Conservation (phyloP, 2,329 filamentous ascomycete genomes). For the Microsporum audouinii region DNA sequence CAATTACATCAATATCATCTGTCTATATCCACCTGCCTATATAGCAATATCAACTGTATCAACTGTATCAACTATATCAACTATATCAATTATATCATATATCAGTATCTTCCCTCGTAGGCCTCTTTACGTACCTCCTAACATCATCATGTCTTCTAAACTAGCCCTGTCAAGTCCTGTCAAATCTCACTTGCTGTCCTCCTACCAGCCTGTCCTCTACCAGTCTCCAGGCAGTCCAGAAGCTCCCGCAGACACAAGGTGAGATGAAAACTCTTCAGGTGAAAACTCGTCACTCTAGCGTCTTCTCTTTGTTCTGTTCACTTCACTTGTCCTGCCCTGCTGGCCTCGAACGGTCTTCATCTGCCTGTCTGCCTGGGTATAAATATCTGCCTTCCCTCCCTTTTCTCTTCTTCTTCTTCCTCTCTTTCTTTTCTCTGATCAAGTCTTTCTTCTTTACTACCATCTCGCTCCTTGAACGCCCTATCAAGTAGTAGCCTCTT, state of each 20-base stretch:
- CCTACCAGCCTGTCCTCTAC: neutral
- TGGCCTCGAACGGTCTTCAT: neutral
- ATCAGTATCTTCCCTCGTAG: neutral
- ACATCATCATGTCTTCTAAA: neutral
- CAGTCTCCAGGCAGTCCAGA: neutral
- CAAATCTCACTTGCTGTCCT: neutral
- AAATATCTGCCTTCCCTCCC: constrained; percentile 5
- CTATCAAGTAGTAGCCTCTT: neutral
- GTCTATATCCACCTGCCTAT: no score
- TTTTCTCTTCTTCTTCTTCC: neutral
- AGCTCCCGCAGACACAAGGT: neutral
- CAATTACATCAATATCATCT: no score
- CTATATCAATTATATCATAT: no score
- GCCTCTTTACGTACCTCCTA: neutral
- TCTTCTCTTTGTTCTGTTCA: neutral
- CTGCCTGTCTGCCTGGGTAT: neutral
- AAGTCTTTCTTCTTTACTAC: neutral
- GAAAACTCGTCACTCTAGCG: neutral
- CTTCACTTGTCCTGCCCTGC: neutral
- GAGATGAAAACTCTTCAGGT: neutral
- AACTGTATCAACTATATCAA: no score
- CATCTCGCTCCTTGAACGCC: neutral
- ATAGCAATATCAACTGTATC: no score
- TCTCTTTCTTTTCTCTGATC: neutral
- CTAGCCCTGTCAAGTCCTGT: neutral